Evolutionary conservation across 2,329 filamentous ascomycete species (phyloP), one percentile per base, ranked within the genome.

Genomic region (Colletotrichum sp.): DNA sequence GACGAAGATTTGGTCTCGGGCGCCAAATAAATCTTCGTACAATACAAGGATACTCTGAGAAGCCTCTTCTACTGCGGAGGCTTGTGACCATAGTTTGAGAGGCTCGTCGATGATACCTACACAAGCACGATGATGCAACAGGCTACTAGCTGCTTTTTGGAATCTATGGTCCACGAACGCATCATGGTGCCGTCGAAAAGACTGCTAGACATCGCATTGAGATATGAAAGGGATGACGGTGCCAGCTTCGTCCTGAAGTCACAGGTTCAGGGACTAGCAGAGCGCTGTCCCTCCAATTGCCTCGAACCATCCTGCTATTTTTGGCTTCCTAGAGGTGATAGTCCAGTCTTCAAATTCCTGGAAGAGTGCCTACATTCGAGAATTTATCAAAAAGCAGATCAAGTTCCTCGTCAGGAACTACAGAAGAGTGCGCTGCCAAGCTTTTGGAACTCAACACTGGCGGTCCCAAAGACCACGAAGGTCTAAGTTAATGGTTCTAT

Each of bases 111-210:
- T 0, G n/a, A 13, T 21, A 13, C n/a, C 0, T 21, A 52, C 0
- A 21, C 43, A 12, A 0, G 2, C 43, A 0, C 43, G 10, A 52
- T 52, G 6, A 52, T 21, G n/a, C 43, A 13, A 52, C 43, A 52
- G 43, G 43, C 10, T 21, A 52, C 43, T 4, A 21, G 43, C n/a
- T 0, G 0, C 10, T 7, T 52, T 52, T 13, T 21, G 43, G 1
- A 52, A 0, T 52, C 0, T 0, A 52, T 52, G 43, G n/a, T 52
- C n/a, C 0, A 13, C 43, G 0, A 52, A 13, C 43, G 43, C n/a
- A 52, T 52, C 43, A 21, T 52, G 43, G 10, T 52, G n/a, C 43
- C 43, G n/a, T 52, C 43, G 43, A 21, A 21, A 21, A 13, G n/a
- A 48, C n/a, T 52, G 43, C n/a, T 52, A 0, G 39, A 48, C 9